Evolutionary conservation across 441 rosid species (phyloP).

Genomic region (Bruguiera hainesii): DNA sequence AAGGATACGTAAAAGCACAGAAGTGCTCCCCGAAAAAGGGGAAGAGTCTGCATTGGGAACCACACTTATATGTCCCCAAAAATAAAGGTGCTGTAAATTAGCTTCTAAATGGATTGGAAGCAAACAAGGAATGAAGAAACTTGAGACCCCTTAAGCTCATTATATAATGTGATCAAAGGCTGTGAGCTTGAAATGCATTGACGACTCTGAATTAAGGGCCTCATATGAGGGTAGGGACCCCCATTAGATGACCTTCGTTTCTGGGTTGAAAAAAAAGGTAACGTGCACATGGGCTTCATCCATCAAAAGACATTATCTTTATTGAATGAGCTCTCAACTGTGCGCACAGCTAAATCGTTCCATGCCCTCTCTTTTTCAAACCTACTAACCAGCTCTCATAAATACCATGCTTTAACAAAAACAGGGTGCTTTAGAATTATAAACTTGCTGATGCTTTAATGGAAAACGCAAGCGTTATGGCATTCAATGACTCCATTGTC

Average conservation of each 20-base stretch:
- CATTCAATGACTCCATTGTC: not conserved
- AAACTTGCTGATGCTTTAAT: not conserved
- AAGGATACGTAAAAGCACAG: slow-evolving; percentile 39
- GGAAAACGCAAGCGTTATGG: not conserved
- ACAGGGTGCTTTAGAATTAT: not conserved
- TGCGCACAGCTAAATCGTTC: slow-evolving; percentile 19
- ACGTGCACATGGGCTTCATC: slow-evolving; percentile 17
- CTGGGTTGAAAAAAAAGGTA: slow-evolving; percentile 19
- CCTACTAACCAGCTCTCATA: slow-evolving; percentile 29
- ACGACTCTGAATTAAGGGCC: slow-evolving; percentile 38
- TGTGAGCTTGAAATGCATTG: not conserved
- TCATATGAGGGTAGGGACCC: slow-evolving; percentile 48
- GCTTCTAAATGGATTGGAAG: not conserved
- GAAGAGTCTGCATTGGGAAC: slow-evolving; percentile 55
- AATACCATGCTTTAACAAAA: slow-evolving; percentile 7
- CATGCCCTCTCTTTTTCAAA: slow-evolving; percentile 10
- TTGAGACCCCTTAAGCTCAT: not conserved
- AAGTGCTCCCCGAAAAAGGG: slow-evolving; percentile 34
- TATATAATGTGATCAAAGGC: slow-evolving; percentile 29
- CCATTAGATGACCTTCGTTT: slow-evolving; percentile 8
- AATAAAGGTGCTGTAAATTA: not conserved
- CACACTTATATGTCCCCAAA: not conserved
- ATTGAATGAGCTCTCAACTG: slow-evolving; percentile 44
- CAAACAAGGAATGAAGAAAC: slow-evolving; percentile 2
- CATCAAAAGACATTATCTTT: slow-evolving; percentile 18